phyloP scores from a whole-genome alignment of 2,329 filamentous ascomycete species.

The Trichophaea hybrida region DNA sequence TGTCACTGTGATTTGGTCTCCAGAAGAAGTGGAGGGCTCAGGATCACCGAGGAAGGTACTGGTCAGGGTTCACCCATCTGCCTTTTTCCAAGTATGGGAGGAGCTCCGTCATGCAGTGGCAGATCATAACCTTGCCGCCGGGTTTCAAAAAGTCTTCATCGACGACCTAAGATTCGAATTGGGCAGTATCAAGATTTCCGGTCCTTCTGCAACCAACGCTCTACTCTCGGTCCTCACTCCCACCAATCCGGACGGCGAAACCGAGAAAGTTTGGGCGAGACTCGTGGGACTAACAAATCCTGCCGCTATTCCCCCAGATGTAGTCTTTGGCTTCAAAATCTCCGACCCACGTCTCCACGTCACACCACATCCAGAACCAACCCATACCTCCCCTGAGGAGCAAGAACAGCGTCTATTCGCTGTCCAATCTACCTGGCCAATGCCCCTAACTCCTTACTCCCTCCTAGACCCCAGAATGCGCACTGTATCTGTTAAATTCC shows the following conservation, averaged over 20 bases:
- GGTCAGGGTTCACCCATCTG: conserved; percentile 68
- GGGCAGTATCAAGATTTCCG: conserved; percentile 54
- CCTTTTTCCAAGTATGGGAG: conserved; percentile 55
- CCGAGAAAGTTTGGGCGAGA: conserved; percentile 8
- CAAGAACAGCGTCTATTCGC: conserved; percentile 35
- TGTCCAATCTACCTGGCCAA: conserved; percentile 51
- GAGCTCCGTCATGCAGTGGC: conserved; percentile 38
- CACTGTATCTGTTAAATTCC: conserved; percentile 46
- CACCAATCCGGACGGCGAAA: conserved; percentile 31
- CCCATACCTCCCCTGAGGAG: conserved; percentile 24
- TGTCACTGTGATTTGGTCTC: conserved; percentile 62
- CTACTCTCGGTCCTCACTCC: conserved; percentile 54
- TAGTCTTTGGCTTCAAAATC: conserved; percentile 56
- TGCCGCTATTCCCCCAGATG: conserved; percentile 52
- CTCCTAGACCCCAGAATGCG: conserved; percentile 58
- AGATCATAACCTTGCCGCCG: not conserved
- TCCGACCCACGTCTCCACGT: conserved; percentile 69
- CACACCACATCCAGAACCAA: conserved; percentile 47
- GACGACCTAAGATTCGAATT: conserved; percentile 58
- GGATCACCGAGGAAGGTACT: conserved; percentile 41
- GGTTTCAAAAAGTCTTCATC: conserved; percentile 37
- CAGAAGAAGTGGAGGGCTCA: conserved; percentile 29
- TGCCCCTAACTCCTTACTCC: conserved; percentile 40
- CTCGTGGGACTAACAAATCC: conserved; percentile 45
- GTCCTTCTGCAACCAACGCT: conserved; percentile 65